Base-by-base conservation (phyloP, 1,284 basidiomycete genomes). In the Moesziomyces parantarcticus region DNA sequence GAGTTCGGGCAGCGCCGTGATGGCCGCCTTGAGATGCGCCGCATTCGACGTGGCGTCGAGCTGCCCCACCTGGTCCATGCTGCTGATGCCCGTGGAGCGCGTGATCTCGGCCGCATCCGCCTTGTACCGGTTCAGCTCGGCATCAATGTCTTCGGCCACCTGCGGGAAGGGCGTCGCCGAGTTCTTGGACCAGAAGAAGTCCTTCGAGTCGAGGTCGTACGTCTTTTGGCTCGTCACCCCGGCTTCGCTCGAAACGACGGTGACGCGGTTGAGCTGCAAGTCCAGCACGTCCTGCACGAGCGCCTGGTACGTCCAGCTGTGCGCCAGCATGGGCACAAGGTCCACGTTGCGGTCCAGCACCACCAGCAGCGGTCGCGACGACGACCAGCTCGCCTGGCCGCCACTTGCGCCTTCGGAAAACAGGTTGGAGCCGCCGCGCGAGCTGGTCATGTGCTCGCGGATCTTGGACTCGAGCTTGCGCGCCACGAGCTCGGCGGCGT, bases 271-370 rank as follows among this genome's bases (percentile, higher is more conserved):
- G 18, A 99, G 88, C 84, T 94, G 96, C 88, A 99, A 94, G 59
- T 97, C 92, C 29, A 99, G 89, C 65, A 97, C 98, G 82, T 99
- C 97, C 49, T 96, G 96, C 0, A 98, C 93, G 21, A 99, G 89
- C 0, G 97, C 94, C 85, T 99, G 97, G 81, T 99, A 99, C 29
- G 97, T 99, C 97, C 97, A 99, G 2, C 94, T 95, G 83, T 99
- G 97, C 2, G 93, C 92, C 16, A 99, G 85, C 88, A 97, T 94
- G 5, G 97, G 92, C 1, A 96, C 92, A 16, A 99, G 87, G 83
- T 99, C 97, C 50, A 99, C 88, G 78, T 98, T 99, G 32, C 97
- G 89, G 83, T 99, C 97, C 56, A 99, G 87, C 47, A 99, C 90
- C 49, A 98, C 89, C 8, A 99, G 87, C 41, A 99, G 55, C 1